Evolutionary conservation across 2,329 filamentous ascomycete genomes (phyloP).

Genomic region (Reticulascus tulasneorum): DNA sequence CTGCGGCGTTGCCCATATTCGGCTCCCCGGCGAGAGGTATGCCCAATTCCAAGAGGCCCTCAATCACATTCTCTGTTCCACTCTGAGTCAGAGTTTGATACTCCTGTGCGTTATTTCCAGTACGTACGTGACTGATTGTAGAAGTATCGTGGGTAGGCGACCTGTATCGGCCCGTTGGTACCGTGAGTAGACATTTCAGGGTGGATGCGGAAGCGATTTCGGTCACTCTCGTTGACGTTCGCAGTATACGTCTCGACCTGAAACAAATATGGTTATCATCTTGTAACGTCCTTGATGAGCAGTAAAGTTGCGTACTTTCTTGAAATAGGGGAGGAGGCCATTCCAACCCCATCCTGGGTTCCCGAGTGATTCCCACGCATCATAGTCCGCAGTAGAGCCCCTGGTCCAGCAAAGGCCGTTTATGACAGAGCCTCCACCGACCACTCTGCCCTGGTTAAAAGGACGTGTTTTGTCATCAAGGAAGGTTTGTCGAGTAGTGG

Average conservation of each 20-base stretch:
- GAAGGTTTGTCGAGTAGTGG: constrained; percentile 24
- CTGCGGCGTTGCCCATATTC: constrained; percentile 31
- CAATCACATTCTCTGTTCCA: constrained; percentile 30
- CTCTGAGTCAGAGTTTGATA: not conserved
- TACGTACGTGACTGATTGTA: constrained; percentile 35
- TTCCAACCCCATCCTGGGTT: constrained; percentile 39
- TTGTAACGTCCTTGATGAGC: too few species aligned
- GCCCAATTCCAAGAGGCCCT: constrained; percentile 31
- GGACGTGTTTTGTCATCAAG: constrained; percentile 29
- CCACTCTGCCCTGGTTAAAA: constrained; percentile 31
- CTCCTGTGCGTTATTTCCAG: fast-evolving
- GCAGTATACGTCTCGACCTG: constrained; percentile 33
- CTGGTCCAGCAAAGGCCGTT: constrained; percentile 39
- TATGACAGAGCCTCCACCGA: constrained; percentile 35
- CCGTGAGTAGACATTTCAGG: constrained; percentile 27
- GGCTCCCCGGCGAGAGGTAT: constrained; percentile 29
- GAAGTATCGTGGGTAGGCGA: constrained; percentile 32
- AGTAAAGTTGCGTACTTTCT: constrained; percentile 38
- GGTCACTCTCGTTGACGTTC: constrained; percentile 16
- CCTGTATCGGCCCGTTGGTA: constrained; percentile 28
- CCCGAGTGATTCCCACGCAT: constrained; percentile 38
- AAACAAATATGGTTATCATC: too few species aligned
- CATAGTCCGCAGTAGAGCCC: constrained; percentile 34
- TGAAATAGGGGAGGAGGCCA: constrained; percentile 43
- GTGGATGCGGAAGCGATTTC: constrained; percentile 19